These are phyloP conservation scores for Pythium apleroticum DNA, from an alignment of 352 stramenopile genomes.

Conservation along the genomic window DNA sequence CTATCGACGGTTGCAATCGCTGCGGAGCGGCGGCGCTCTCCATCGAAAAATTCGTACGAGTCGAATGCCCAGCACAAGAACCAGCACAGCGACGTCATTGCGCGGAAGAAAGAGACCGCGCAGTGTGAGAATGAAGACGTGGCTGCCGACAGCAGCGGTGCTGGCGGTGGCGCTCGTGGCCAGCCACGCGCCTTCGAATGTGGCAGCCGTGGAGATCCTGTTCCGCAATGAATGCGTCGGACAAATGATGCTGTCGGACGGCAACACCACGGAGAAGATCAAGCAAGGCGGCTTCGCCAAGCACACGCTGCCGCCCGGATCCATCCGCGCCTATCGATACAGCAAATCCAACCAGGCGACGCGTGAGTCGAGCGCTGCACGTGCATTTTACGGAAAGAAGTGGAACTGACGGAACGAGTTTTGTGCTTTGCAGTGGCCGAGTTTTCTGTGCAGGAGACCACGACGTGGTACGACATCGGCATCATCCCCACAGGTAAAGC, in stretches of 20 bases:
- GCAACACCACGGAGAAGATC: constrained; percentile 29
- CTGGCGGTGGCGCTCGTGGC: neutral
- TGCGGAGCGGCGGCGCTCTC: too few relatives aligned
- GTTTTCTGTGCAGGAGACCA: constrained; percentile 23
- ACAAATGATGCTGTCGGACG: constrained; percentile 38
- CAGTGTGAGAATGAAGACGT: constrained; percentile 18
- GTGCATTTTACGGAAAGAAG: too few relatives aligned
- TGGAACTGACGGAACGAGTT: neutral
- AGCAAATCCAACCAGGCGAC: constrained; percentile 26
- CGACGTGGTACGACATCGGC: constrained; percentile 29
- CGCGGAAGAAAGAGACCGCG: neutral
- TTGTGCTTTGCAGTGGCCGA: constrained; percentile 22
- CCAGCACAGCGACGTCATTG: neutral
- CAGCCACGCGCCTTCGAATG: neutral
- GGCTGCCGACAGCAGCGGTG: constrained; percentile 1
- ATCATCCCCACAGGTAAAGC: constrained; percentile 24
- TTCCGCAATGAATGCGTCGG: constrained; percentile 43
- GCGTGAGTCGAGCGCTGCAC: constrained; percentile 14
- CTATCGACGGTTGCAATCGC: neutral
- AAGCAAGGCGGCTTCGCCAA: constrained; percentile 14
- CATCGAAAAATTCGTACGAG: neutral
- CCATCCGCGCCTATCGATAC: constrained; percentile 20
- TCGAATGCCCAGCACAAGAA: constrained; percentile 1
- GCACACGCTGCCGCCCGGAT: constrained; percentile 25
- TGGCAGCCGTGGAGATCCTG: constrained; percentile 33